Conservation (phyloP, 2,329 filamentous ascomycete genomes). For the Xylariaceae sp. region DNA sequence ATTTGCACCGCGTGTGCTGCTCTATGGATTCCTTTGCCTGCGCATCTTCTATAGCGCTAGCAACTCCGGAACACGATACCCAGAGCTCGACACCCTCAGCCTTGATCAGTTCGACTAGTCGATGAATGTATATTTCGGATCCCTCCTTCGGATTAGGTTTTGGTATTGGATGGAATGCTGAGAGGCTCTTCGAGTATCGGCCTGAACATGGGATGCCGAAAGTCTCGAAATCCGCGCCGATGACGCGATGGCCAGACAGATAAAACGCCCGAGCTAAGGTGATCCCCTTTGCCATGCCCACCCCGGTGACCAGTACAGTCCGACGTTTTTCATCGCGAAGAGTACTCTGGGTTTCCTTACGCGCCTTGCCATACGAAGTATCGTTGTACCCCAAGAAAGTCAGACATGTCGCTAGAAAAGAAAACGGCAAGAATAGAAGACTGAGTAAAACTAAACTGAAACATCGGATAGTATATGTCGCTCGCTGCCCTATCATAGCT, state of each 20-base stretch:
- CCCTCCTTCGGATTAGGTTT: constrained; percentile 28
- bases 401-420: constrained; percentile 3
- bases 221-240: constrained; percentile 68
- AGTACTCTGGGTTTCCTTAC: not conserved
- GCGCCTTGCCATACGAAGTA: not conserved
- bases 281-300: constrained; percentile 73
- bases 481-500: not conserved
- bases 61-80: constrained; percentile 73
- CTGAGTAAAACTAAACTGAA: constrained; percentile 25
- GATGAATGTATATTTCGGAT: constrained; percentile 56
- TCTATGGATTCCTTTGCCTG: constrained; percentile 65
- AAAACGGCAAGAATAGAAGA: constrained; percentile 23
- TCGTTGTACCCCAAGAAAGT: not conserved
- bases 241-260: constrained; percentile 66
- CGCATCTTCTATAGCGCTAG: constrained; percentile 67
- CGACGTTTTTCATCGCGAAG: constrained; percentile 5
- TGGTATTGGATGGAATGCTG: constrained; percentile 54
- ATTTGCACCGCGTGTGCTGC: constrained; percentile 58
- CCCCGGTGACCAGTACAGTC: constrained; percentile 71
- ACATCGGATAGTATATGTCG: constrained; percentile 6
- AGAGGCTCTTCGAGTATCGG: constrained; percentile 60
- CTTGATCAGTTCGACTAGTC: constrained; percentile 60
- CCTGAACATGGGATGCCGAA: constrained; percentile 52
- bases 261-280: constrained; percentile 67
- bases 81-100: constrained; percentile 68